Conservation (phyloP, 169 alveolate species). For the Amoebophrya sp. region DNA sequence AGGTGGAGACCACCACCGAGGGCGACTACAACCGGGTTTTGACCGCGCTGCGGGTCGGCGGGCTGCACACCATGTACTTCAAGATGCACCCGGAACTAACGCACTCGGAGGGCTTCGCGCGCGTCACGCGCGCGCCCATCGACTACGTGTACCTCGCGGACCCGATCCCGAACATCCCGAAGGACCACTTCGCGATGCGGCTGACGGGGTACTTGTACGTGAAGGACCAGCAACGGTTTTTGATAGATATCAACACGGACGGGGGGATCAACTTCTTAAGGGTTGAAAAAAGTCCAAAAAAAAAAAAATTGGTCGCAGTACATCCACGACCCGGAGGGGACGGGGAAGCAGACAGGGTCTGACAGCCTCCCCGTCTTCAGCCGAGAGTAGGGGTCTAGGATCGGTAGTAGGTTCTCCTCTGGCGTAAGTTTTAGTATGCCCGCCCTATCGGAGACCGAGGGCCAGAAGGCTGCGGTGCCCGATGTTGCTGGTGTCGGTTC, state of each 20-base stretch:
- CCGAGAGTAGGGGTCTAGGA: too few relatives aligned
- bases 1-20: not conserved
- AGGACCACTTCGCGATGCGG: slow-evolving; percentile 4
- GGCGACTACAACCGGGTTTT: not conserved
- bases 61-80: not conserved
- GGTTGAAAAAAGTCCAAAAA: too few relatives aligned
- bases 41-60: not conserved
- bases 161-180: not conserved
- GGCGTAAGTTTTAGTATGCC: too few relatives aligned
- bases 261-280: not conserved
- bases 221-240: not conserved
- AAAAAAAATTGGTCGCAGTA: too few relatives aligned
- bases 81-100: slow-evolving; percentile 1
- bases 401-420: too few relatives aligned
- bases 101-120: not conserved
- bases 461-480: too few relatives aligned
- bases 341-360: too few relatives aligned
- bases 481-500: too few relatives aligned
- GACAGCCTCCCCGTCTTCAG: too few relatives aligned
- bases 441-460: too few relatives aligned
- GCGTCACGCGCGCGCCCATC: not conserved
- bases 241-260: not conserved
- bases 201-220: not conserved
- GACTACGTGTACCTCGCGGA: not conserved
- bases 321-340: too few relatives aligned